These are phyloP conservation scores for Vigna nakashimae DNA, from an alignment of 306 rosid species.

Conservation along the genomic window DNA sequence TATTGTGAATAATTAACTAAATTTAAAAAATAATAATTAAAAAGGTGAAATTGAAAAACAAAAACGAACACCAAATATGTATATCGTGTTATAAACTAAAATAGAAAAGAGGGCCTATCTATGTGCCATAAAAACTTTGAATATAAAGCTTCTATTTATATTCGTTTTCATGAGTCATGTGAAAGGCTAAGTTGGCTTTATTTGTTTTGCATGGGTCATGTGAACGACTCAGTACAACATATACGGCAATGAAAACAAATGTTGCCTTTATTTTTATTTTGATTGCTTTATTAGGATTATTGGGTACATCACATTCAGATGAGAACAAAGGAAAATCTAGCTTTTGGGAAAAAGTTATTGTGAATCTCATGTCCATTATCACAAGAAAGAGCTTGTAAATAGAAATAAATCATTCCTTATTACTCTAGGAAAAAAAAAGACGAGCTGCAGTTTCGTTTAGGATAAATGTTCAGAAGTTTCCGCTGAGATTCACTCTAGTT, in stretches of 20 bases:
- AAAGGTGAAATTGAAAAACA: too few relatives aligned
- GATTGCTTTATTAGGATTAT: neutral
- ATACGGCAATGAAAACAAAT: constrained; percentile 1
- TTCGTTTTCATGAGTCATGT: neutral
- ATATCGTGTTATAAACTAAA: neutral
- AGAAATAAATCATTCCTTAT: neutral
- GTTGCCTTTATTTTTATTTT: neutral
- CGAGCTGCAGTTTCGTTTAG: too few relatives aligned
- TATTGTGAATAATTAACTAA: too few relatives aligned
- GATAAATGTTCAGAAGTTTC: too few relatives aligned
- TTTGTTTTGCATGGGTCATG: neutral
- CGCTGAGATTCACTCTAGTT: too few relatives aligned
- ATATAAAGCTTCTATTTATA: neutral
- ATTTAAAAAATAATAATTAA: too few relatives aligned
- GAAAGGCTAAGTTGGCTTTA: neutral
- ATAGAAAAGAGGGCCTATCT: neutral
- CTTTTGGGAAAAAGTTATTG: neutral
- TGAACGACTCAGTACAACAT: neutral
- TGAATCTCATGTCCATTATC: neutral
- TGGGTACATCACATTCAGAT: neutral
- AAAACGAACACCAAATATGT: too few relatives aligned
- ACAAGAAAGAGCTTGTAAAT: neutral
- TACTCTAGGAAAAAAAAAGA: neutral
- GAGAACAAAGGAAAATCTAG: neutral
- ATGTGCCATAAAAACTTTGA: neutral